phyloP scores from a whole-genome alignment of 1,284 basidiomycete species.

The Cystobasidium pallidum region DNA sequence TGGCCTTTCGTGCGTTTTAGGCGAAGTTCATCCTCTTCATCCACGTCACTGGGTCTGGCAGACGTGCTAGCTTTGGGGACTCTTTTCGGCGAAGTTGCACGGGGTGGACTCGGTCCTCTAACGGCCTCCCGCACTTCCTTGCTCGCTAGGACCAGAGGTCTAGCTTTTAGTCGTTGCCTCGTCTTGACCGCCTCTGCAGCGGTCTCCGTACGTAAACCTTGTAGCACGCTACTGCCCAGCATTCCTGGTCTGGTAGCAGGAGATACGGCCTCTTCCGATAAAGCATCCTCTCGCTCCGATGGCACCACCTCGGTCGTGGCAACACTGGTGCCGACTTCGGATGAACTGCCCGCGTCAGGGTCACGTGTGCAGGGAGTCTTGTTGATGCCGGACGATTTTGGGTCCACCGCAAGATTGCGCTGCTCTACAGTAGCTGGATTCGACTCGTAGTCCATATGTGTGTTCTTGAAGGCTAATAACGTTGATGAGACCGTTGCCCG shows the following conservation, averaged over 20 bases:
- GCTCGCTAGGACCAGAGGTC: not conserved
- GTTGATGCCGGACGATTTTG: not conserved
- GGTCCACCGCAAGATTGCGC: not conserved
- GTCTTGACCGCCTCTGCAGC: conserved; percentile 12
- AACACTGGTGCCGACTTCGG: not conserved
- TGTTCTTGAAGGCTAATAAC: not conserved
- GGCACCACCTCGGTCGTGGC: conserved; percentile 14
- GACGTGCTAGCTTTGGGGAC: not conserved
- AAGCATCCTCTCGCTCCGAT: not conserved
- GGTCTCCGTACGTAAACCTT: not conserved
- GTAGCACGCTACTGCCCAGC: not conserved
- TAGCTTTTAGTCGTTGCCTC: conserved; percentile 18
- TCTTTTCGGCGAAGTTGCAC: not conserved
- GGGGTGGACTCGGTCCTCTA: conserved; percentile 1
- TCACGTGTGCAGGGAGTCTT: conserved; percentile 15
- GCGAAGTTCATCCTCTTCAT: conserved; percentile 6
- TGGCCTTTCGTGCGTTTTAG: not conserved
- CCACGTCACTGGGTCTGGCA: not conserved
- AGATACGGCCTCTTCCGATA: not conserved
- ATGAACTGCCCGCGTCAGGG: not conserved
- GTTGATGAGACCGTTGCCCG: not conserved
- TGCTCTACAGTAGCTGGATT: not conserved
- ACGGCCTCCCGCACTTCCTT: conserved; percentile 2
- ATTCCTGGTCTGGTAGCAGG: not conserved
- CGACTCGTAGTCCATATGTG: not conserved